Evolutionary conservation across 2,329 filamentous ascomycete species (phyloP).

Genomic region (Acrocalymma vagum): DNA sequence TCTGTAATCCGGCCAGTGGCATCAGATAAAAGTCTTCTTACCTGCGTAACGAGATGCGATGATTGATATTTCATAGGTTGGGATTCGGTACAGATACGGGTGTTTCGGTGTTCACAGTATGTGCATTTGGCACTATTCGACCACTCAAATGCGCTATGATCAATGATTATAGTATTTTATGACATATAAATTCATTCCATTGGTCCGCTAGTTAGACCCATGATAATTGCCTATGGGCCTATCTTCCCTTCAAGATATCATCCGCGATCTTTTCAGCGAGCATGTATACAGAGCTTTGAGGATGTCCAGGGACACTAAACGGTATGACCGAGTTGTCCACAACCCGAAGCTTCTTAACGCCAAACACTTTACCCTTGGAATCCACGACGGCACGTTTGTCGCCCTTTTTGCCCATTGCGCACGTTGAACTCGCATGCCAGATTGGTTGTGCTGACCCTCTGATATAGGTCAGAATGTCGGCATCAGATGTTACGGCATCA

Average conservation of each 20-base stretch:
- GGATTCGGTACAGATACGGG: too few species aligned
- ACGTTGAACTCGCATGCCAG: conserved; percentile 30
- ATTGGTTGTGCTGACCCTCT: conserved; percentile 17
- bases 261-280: conserved; percentile 29
- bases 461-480: conserved; percentile 53
- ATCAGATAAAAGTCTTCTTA: conserved; percentile 18
- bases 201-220: too few species aligned
- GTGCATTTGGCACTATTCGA: too few species aligned
- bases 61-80: conserved; percentile 11
- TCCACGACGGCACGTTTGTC: conserved; percentile 44
- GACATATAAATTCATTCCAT: too few species aligned
- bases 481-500: conserved; percentile 25
- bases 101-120: too few species aligned
- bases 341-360: conserved; percentile 42
- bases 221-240: too few species aligned
- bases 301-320: conserved; percentile 45
- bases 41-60: conserved; percentile 8
- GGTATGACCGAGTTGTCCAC: conserved; percentile 44
- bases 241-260: conserved; percentile 8
- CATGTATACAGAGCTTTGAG: conserved; percentile 33
- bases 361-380: conserved; percentile 41
- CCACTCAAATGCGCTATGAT: too few species aligned
- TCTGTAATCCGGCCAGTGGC: conserved; percentile 9
- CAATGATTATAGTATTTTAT: too few species aligned
- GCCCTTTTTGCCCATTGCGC: conserved; percentile 34